Conservation (phyloP, 2,329 filamentous ascomycete species). For the Claviceps spartinae region DNA sequence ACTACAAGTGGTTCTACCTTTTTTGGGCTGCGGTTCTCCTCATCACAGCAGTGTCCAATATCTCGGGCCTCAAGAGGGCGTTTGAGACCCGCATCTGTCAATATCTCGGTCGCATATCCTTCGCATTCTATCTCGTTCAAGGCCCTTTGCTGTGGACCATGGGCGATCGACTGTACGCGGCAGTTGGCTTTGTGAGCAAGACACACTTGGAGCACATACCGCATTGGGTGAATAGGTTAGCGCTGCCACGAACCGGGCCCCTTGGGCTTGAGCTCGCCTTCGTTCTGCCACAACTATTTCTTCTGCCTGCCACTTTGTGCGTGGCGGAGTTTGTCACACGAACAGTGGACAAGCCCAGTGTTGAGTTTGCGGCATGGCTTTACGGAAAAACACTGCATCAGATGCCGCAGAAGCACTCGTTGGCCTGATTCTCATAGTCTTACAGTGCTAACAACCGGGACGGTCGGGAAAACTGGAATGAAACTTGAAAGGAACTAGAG, state of each 20-base stretch:
- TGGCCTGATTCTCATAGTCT: not conserved
- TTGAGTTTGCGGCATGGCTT: constrained; percentile 42
- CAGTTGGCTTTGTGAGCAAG: constrained; percentile 39
- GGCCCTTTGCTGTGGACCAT: constrained; percentile 45
- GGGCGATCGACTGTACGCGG: constrained; percentile 50
- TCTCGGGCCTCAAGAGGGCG: constrained; percentile 42
- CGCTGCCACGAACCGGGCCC: constrained; percentile 40
- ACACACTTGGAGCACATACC: constrained; percentile 36
- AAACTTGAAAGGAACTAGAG: too few relatives aligned
- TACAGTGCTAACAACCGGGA: too few relatives aligned
- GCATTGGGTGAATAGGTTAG: constrained; percentile 42
- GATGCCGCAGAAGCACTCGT: not conserved
- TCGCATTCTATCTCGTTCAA: constrained; percentile 50
- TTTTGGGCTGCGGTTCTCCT: constrained; percentile 46
- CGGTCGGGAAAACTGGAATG: too few relatives aligned
- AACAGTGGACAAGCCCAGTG: constrained; percentile 44
- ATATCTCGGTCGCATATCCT: constrained; percentile 49
- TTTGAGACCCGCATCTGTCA: constrained; percentile 47
- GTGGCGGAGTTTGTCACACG: constrained; percentile 42
- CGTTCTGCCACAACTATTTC: constrained; percentile 42
- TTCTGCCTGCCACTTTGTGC: constrained; percentile 46
- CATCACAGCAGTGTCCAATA: constrained; percentile 41
- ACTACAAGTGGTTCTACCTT: constrained; percentile 56
- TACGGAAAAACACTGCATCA: constrained; percentile 31
- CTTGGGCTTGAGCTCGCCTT: constrained; percentile 48